Percentiles rank a stretch among this genome's conserved stretches.
Evolutionary conservation across 2,329 filamentous ascomycete genomes (phyloP).

Genomic region (Sarocladium kiliense): DNA sequence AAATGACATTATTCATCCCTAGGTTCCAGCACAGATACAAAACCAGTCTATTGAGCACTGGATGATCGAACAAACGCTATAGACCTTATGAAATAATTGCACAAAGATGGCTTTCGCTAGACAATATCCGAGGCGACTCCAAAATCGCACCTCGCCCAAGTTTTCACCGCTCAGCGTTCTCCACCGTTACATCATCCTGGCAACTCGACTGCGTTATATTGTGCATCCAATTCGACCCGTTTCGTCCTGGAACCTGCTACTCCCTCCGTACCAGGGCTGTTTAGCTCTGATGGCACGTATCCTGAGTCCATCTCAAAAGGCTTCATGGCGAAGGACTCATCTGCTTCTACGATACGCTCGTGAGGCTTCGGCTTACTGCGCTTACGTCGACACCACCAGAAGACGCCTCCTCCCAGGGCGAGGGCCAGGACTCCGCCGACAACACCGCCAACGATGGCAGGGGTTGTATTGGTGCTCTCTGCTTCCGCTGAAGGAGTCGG

Average conservation of each 20-base stretch:
- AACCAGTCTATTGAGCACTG: too few species aligned
- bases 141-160: too few species aligned
- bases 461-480: background rate
- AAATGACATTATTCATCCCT: too few species aligned
- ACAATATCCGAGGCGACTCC: background rate
- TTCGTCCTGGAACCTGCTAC: background rate
- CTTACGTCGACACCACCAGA: background rate
- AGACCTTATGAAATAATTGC: too few species aligned
- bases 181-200: background rate
- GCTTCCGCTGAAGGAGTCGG: background rate
- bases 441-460: background rate
- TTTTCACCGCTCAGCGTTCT: too few species aligned
- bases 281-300: background rate
- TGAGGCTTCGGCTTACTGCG: background rate
- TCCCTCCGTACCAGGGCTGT: background rate
- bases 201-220: background rate
- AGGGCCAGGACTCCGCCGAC: background rate
- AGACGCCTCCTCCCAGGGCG: background rate
- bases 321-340: conserved; percentile 3
- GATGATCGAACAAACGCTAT: too few species aligned
- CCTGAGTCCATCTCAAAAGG: background rate
- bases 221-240: background rate
- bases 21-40: too few species aligned
- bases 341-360: background rate
- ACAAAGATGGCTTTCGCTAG: background rate